Evolutionary conservation across 1,284 basidiomycete genomes (phyloP).

Genomic region (Ganoderma boninense): DNA sequence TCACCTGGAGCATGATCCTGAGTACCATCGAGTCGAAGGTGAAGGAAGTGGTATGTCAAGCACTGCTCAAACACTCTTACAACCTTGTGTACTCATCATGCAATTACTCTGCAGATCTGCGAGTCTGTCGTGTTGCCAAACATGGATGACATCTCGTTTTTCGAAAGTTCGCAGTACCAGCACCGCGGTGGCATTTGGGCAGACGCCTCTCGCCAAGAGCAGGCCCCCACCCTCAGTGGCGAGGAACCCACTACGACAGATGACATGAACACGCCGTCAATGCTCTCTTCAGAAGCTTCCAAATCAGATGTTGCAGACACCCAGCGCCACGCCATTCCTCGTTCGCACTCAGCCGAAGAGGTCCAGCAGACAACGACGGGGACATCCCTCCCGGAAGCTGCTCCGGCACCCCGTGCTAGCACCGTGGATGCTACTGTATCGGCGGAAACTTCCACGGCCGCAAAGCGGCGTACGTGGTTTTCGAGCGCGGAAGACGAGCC

Average conservation of each 20-base stretch:
- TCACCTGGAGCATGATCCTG: slow-evolving; percentile 93
- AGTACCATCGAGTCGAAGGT: slow-evolving; percentile 90
- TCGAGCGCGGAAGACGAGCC: slow-evolving; percentile 36
- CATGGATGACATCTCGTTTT: slow-evolving; percentile 98
- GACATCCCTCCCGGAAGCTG: slow-evolving; percentile 19
- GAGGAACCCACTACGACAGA: slow-evolving; percentile 28
- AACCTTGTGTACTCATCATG: not conserved
- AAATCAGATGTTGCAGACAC: slow-evolving; percentile 33
- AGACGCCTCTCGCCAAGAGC: slow-evolving; percentile 71
- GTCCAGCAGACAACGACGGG: slow-evolving; percentile 16
- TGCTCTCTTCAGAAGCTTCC: slow-evolving; percentile 32
- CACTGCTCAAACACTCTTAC: slow-evolving; percentile 10
- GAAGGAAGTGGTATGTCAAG: slow-evolving; percentile 84
- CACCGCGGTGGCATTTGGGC: slow-evolving; percentile 93
- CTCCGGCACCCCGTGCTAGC: slow-evolving; percentile 28
- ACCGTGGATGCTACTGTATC: slow-evolving; percentile 29
- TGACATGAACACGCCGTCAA: slow-evolving; percentile 31
- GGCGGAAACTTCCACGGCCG: slow-evolving; percentile 20
- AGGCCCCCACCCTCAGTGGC: slow-evolving; percentile 32
- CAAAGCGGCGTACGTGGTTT: slow-evolving; percentile 53
- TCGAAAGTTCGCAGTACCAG: slow-evolving; percentile 74
- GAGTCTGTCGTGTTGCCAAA: slow-evolving; percentile 96
- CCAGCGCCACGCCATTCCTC: slow-evolving; percentile 36
- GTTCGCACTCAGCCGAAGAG: slow-evolving; percentile 45
- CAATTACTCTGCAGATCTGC: slow-evolving; percentile 66